Evolutionary conservation across 192 early-diverging fungal species (phyloP), one percentile per base, ranked within the genome.

Genomic region (Powellomyces hirtus): DNA sequence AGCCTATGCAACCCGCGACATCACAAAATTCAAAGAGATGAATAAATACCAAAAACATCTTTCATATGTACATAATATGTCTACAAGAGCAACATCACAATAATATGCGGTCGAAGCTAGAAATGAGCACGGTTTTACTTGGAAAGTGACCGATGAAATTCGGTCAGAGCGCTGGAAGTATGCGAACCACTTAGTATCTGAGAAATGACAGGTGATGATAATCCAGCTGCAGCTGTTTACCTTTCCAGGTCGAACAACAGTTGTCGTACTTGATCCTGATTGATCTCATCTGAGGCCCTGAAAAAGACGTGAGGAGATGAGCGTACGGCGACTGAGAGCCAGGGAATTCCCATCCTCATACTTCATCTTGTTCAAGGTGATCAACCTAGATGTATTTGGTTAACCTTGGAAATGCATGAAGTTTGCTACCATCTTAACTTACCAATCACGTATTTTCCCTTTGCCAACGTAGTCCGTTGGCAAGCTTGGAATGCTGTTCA

Each of bases 201-300:
- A 7, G 92, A 77, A 65, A 93, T 91, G 77, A 95, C 93, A 33
- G 86, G 63, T 58, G 93, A 69, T 75, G 92, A 92, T 20, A 36
- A 18, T 26, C 27, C 0, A 1, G 29, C 26, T 24, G 24, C 27
- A 27, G 24, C 22, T 55, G 16, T 36, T 50, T 45, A 84, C 82
- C 79, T 81, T 45, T 94, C 93, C 13, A 98, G 77, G 59, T 98
- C 96, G 79, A 98, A 98, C 34, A 91, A 69, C 58, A 98, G 74
- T 78, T 98, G 96, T 26, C 96, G 81, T 4, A 85, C 86, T 75
- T 98, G 94, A 29, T 95, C 91, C 27, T 87, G 85, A 20, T 81
- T 81, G 6, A 98, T 79, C 73, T 89, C 87, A 35, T 97, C 94
- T 46, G 88, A 91, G 1, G 96, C 96, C 64, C 75, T 77, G 42